These are phyloP conservation scores for Xylona heveae DNA, from an alignment of 495 filamentous ascomycete genomes.

Conservation along the genomic window DNA sequence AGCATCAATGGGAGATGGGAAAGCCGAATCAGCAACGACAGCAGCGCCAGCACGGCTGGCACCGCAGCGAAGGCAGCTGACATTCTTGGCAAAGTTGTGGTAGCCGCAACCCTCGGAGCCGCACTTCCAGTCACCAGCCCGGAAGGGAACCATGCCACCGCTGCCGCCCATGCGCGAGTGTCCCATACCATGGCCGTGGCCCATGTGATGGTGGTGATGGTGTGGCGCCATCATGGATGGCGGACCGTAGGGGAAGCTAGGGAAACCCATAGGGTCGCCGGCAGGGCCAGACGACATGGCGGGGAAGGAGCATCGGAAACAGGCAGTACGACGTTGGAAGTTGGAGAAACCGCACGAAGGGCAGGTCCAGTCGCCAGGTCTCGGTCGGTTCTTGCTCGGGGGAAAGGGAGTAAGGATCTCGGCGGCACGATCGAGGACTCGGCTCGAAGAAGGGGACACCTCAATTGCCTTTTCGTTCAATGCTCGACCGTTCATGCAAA, in stretches of 20 bases:
- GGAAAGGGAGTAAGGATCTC: conserved; percentile 94
- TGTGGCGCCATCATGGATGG: conserved; percentile 64
- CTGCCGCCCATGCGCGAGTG: conserved; percentile 53
- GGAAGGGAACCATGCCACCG: conserved; percentile 84
- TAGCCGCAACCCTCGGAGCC: conserved; percentile 95
- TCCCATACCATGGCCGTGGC: conserved; percentile 50
- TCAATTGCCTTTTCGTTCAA: conserved; percentile 98
- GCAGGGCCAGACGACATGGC: conserved; percentile 60
- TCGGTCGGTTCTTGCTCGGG: conserved; percentile 91
- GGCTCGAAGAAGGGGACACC: conserved; percentile 86
- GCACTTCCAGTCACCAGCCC: conserved; percentile 97
- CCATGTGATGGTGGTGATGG: conserved; percentile 37
- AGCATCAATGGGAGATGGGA: conserved; percentile 75
- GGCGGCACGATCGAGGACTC: conserved; percentile 83
- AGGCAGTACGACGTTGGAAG: conserved; percentile 94
- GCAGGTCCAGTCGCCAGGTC: conserved; percentile 97
- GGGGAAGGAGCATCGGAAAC: conserved; percentile 96
- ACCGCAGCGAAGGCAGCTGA: conserved; percentile 88
- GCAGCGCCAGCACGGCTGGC: conserved; percentile 84
- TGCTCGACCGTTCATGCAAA: conserved; percentile 97
- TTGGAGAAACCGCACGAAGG: conserved; percentile 83
- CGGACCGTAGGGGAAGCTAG: conserved; percentile 51
- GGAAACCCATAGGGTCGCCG: conserved; percentile 52
- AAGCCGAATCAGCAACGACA: conserved; percentile 82
- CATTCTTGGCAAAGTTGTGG: conserved; percentile 99